phyloP scores from a whole-genome alignment of 495 filamentous ascomycete species.

The Penicillium goetzii region DNA sequence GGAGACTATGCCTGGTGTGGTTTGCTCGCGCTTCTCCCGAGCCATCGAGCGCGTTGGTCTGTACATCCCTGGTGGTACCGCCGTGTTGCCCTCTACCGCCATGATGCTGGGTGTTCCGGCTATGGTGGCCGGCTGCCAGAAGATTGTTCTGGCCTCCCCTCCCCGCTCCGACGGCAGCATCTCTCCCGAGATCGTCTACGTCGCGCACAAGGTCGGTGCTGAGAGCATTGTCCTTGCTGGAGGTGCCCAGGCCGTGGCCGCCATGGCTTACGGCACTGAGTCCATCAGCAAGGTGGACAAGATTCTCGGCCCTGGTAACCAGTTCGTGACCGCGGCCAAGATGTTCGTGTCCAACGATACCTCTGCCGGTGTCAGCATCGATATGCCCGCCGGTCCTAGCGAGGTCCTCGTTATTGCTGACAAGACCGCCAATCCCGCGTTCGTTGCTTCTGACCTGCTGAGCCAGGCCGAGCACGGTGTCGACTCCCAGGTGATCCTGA shows the following conservation, averaged over 20 bases:
- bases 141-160: constrained; percentile 90
- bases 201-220: constrained; percentile 96
- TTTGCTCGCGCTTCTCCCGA: constrained; percentile 90
- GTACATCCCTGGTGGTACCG: constrained; percentile 94
- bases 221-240: constrained; percentile 94
- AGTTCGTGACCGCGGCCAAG: constrained; percentile 98
- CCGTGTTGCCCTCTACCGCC: constrained; percentile 91
- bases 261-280: constrained; percentile 71
- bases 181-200: constrained; percentile 95
- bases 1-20: constrained; percentile 96
- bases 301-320: constrained; percentile 96
- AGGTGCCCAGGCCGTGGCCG: constrained; percentile 90
- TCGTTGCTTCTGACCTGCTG: constrained; percentile 91
- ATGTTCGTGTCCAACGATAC: constrained; percentile 98
- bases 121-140: constrained; percentile 96
- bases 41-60: constrained; percentile 93
- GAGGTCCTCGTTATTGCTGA: constrained; percentile 98
- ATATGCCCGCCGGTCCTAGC: constrained; percentile 97
- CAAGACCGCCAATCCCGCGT: constrained; percentile 83
- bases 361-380: constrained; percentile 89
- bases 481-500: constrained; percentile 92
- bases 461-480: constrained; percentile 96
- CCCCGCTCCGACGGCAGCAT: constrained; percentile 87
- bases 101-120: constrained; percentile 98
- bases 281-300: constrained; percentile 95